Base-by-base conservation (phyloP, 2,329 filamentous ascomycete genomes). In the Atkinsonella texensis region DNA sequence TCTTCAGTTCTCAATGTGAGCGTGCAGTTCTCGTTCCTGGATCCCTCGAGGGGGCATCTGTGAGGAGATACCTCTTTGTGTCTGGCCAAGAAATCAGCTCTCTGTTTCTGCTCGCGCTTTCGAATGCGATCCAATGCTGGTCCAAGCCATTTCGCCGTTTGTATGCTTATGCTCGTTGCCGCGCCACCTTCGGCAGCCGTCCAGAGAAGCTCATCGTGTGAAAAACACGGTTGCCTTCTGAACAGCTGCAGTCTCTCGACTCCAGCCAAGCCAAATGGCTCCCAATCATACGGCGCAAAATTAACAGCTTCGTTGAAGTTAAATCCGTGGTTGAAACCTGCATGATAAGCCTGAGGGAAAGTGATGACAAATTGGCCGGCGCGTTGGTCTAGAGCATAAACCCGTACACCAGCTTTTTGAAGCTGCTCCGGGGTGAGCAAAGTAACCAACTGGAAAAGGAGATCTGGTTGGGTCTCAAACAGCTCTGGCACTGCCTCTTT, bases 271-370 rank as follows among this genome's bases (percentile, higher is more conserved):
- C 93, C 93, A 63, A 83, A 94, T 0, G 89, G 89, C 62, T 98
- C 93, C 93, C 93, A 98, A 60, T 98, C 93, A 31, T 75, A 77
- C 0, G 93, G 93, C 0, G 93, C 93, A 69, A 98, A 98, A 64
- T 98, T 98, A 59, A 98, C 93, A 5, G 93, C 93, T 66, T 98
- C 93, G 60, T 98, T 98, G 68, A 96, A 95, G 64, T 98, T 98
- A 73, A 98, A 98, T 0, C 87, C 93, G 61, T 98, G 93, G 61
- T 98, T 98, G 71, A 98, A 98, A 0, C 93, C 93, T 6, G 93
- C 91, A 65, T 98, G 93, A 60, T 97, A 98, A 0, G 93, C 93
- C 65, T 95, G 87, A 0, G 93, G 93, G 60, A 96, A 98, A 0
- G 93, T 98, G 56, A 98, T 84, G 56, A 98, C 90, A 57, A 98